These are phyloP conservation scores for Curvularia sp. DNA, from an alignment of 2,329 filamentous ascomycete genomes.

Conservation along the genomic window DNA sequence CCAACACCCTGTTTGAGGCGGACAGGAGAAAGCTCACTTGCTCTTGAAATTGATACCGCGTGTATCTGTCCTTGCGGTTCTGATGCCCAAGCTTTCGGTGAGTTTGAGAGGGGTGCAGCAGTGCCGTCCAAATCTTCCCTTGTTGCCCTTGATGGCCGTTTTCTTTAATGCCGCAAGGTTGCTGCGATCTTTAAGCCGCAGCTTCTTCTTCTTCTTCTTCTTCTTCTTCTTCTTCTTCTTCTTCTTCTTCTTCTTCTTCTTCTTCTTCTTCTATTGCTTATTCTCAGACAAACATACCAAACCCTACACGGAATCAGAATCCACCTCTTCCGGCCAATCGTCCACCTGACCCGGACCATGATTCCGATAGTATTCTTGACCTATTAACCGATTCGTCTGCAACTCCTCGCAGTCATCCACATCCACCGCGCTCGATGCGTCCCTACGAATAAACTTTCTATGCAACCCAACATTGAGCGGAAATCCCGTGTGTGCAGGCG, in stretches of 20 bases:
- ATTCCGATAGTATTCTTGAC: not conserved
- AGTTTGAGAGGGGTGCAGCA: too few relatives aligned
- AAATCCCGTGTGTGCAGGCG: slow-evolving; percentile 20
- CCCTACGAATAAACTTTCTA: slow-evolving; percentile 13
- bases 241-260: not conserved
- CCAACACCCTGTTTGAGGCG: too few relatives aligned
- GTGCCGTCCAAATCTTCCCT: not conserved
- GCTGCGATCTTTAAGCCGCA: not conserved
- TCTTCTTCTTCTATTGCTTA: not conserved
- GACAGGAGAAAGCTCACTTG: too few relatives aligned
- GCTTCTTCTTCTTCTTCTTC: not conserved
- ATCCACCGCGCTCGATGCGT: not conserved
- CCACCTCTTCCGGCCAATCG: not conserved
- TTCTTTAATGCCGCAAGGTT: not conserved
- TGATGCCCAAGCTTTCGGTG: too few relatives aligned
- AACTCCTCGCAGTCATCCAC: not conserved
- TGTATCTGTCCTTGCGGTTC: too few relatives aligned
- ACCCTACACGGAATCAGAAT: too few relatives aligned
- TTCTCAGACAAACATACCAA: not conserved
- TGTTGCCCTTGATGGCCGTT: not conserved
- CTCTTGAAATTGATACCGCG: too few relatives aligned
- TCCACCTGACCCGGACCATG: not conserved
- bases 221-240: not conserved
- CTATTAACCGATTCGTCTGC: slow-evolving; percentile 1
- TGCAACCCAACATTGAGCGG: slow-evolving; percentile 23